Evolutionary conservation across 768 basidiomycete species (phyloP).

Genomic region (Guyanaporus albipodus): DNA sequence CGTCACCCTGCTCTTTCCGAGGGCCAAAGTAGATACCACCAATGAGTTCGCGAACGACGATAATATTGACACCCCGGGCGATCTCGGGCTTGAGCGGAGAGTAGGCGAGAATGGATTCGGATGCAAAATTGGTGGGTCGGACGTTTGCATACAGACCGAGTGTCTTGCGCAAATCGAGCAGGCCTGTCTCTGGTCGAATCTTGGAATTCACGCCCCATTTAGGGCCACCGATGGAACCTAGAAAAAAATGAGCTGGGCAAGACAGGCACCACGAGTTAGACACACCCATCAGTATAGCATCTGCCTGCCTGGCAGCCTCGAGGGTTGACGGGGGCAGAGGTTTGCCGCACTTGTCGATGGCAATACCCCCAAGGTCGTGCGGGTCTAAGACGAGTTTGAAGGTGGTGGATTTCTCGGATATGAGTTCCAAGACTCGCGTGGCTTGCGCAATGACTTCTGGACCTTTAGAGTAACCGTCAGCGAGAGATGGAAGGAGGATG

Average conservation of each 20-base stretch:
- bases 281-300: constrained; percentile 93
- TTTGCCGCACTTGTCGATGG: constrained; percentile 85
- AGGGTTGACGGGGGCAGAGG: constrained; percentile 83
- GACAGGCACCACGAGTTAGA: background rate
- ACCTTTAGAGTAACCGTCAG: constrained; percentile 41
- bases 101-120: constrained; percentile 80
- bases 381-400: constrained; percentile 70
- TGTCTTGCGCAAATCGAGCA: constrained; percentile 83
- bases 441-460: constrained; percentile 90
- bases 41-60: constrained; percentile 94
- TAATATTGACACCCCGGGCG: constrained; percentile 82
- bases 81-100: constrained; percentile 87
- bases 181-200: constrained; percentile 89
- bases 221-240: constrained; percentile 97
- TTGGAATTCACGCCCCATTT: constrained; percentile 93
- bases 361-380: constrained; percentile 86
- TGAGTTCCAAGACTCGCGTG: constrained; percentile 69
- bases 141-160: constrained; percentile 98
- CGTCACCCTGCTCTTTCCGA: constrained; percentile 79
- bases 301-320: constrained; percentile 85
- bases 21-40: constrained; percentile 95
- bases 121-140: constrained; percentile 92
- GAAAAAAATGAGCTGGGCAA: constrained; percentile 1
- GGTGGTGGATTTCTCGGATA: constrained; percentile 58
- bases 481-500: background rate